phyloP scores from a whole-genome alignment of 1,284 basidiomycete species.

The Papiliotrema laurentii region DNA sequence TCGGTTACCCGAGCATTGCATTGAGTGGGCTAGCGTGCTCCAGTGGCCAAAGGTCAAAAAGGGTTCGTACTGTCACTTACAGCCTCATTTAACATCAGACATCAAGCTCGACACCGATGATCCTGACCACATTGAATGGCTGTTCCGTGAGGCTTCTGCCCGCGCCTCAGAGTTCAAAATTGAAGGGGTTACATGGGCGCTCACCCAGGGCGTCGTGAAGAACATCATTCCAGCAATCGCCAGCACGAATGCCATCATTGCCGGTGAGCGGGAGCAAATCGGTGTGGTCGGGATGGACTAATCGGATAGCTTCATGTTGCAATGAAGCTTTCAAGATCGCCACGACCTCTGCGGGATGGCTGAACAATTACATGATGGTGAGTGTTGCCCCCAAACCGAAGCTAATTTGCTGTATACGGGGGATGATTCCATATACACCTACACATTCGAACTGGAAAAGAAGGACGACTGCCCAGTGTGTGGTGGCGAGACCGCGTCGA shows the following conservation, averaged over 20 bases:
- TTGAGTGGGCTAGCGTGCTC: slow-evolving; percentile 99
- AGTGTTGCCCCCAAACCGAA: slow-evolving; percentile 27
- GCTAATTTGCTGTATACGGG: slow-evolving; percentile 59
- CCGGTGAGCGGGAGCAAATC: slow-evolving; percentile 55
- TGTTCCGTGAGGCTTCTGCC: slow-evolving; percentile 71
- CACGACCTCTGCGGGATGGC: slow-evolving; percentile 84
- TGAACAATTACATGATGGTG: slow-evolving; percentile 98
- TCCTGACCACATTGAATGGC: slow-evolving; percentile 94
- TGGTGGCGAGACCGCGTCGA: slow-evolving; percentile 77
- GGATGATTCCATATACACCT: slow-evolving; percentile 94
- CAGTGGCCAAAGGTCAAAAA: slow-evolving; percentile 93
- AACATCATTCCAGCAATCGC: slow-evolving; percentile 99
- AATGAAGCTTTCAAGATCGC: slow-evolving; percentile 99
- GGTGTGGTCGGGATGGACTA: background rate
- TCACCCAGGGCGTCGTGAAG: slow-evolving; percentile 98
- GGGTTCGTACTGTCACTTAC: slow-evolving; percentile 54
- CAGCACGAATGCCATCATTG: slow-evolving; percentile 92
- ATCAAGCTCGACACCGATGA: slow-evolving; percentile 94
- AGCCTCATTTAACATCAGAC: slow-evolving; percentile 53
- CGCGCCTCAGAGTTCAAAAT: slow-evolving; percentile 93
- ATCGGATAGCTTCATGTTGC: slow-evolving; percentile 80
- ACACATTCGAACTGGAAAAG: slow-evolving; percentile 93
- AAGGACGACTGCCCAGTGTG: slow-evolving; percentile 94
- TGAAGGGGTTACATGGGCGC: slow-evolving; percentile 93
- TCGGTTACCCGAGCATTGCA: slow-evolving; percentile 95